Percentiles rank a stretch among this genome's conserved stretches.
Evolutionary conservation across 2,329 filamentous ascomycete species (phyloP).

Genomic region (Neofusicoccum kwambonambiense): DNA sequence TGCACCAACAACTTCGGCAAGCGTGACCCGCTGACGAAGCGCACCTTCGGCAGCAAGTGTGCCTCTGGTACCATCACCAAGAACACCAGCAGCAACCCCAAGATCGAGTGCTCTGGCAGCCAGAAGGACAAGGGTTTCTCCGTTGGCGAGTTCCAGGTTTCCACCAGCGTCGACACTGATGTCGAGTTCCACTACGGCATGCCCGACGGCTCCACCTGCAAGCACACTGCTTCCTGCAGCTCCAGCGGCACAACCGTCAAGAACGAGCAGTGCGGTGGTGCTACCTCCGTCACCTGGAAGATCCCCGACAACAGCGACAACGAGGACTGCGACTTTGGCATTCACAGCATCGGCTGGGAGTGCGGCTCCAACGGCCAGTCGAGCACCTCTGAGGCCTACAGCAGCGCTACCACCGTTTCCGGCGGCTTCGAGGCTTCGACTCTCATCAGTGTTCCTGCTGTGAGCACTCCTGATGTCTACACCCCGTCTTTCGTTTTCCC

Average conservation of each 20-base stretch:
- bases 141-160: conserved; percentile 70
- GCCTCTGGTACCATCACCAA: conserved; percentile 48
- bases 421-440: conserved; percentile 8
- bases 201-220: conserved; percentile 79
- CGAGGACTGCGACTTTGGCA: conserved; percentile 66
- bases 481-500: conserved; percentile 13
- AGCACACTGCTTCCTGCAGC: conserved; percentile 69
- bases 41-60: conserved; percentile 39
- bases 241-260: conserved; percentile 66
- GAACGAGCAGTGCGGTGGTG: conserved; percentile 92
- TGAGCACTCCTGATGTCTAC: neutral
- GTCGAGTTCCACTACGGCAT: conserved; percentile 86
- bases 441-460: conserved; percentile 10
- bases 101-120: conserved; percentile 55
- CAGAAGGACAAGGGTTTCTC: conserved; percentile 62
- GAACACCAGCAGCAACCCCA: conserved; percentile 55
- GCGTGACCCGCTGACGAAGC: conserved; percentile 55
- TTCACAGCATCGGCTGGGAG: conserved; percentile 74
- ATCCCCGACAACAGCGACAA: conserved; percentile 55
- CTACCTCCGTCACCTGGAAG: conserved; percentile 72
- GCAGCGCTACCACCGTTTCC: neutral
- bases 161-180: conserved; percentile 71
- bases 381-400: conserved; percentile 1
- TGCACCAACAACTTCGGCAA: conserved; percentile 64
- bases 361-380: conserved; percentile 49